Percentiles rank a stretch among this genome's conserved stretches.
Conservation (phyloP, 257 asterid species). For the Solanum corneliomulleri region DNA sequence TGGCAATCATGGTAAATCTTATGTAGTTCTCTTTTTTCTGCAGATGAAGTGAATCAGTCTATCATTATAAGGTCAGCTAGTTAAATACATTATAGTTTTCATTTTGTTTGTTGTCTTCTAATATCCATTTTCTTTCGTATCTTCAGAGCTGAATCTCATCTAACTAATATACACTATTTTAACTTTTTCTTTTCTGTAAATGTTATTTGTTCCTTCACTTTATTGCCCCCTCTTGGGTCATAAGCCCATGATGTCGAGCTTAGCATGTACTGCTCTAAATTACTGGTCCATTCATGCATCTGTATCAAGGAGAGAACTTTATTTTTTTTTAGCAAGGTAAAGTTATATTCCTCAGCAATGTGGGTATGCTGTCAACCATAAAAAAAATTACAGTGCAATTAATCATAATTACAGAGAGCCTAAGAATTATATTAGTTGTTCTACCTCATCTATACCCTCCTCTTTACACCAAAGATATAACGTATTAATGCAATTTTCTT, state of each 20-base stretch:
- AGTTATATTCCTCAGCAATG: neutral
- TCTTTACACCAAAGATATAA: too few species aligned
- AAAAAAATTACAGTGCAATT: neutral
- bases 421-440: too few species aligned
- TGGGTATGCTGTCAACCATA: neutral
- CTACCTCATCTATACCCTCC: too few species aligned
- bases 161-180: neutral
- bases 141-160: neutral
- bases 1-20: neutral
- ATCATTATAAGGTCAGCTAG: slow-evolving; percentile 82
- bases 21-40: slow-evolving; percentile 20
- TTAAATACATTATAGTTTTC: neutral
- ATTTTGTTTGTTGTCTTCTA: neutral
- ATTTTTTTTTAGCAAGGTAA: neutral
- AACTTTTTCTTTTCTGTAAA: neutral
- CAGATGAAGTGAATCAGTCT: slow-evolving; percentile 99
- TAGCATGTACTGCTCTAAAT: neutral
- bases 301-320: neutral
- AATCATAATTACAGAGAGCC: neutral
- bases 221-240: neutral
- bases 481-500: too few species aligned
- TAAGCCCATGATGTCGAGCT: neutral
- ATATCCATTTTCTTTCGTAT: neutral
- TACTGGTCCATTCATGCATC: neutral
- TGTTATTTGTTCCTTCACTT: neutral